These are phyloP conservation scores for Eucommia ulmoides DNA, from an alignment of 257 asterid genomes.

Conservation along the genomic window DNA sequence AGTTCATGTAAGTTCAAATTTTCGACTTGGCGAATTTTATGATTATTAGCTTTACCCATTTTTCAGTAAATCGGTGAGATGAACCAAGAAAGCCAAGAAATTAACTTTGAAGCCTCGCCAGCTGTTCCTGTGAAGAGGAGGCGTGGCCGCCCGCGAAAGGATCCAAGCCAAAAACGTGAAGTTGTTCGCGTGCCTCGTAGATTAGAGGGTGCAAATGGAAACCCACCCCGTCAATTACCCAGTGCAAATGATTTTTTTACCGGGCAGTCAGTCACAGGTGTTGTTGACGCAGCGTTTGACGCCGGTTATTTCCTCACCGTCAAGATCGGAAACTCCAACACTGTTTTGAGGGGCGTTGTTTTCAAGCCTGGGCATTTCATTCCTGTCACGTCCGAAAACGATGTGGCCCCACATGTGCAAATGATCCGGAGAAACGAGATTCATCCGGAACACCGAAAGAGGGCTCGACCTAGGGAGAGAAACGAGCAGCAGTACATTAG, in stretches of 20 bases:
- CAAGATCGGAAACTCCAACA: slow-evolving; percentile 54
- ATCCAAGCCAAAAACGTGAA: slow-evolving; percentile 20
- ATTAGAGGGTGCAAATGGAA: slow-evolving; percentile 24
- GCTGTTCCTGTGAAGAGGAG: slow-evolving; percentile 22
- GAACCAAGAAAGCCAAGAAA: slow-evolving; percentile 28
- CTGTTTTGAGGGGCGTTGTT: slow-evolving; percentile 63
- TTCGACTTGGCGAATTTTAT: too few species aligned
- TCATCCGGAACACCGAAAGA: slow-evolving; percentile 15
- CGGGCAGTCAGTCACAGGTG: slow-evolving; percentile 80
- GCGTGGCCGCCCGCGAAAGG: slow-evolving; percentile 44
- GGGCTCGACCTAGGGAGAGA: slow-evolving; percentile 8
- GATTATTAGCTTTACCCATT: too few species aligned
- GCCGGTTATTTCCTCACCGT: slow-evolving; percentile 75
- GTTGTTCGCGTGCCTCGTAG: slow-evolving; percentile 31
- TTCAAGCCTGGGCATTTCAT: slow-evolving; percentile 72
- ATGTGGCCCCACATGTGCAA: slow-evolving; percentile 65
- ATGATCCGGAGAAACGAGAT: slow-evolving; percentile 54
- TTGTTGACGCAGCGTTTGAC: slow-evolving; percentile 76
- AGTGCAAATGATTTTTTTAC: slow-evolving; percentile 22
- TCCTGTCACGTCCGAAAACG: slow-evolving; percentile 71
- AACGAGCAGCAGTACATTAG: neutral
- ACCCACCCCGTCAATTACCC: slow-evolving; percentile 15
- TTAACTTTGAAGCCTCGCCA: slow-evolving; percentile 9
- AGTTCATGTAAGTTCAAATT: too few species aligned
- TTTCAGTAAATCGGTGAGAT: slow-evolving; percentile 7